Evolutionary conservation across 2,329 filamentous ascomycete genomes (phyloP).

Genomic region (Fusarium coffeatum): DNA sequence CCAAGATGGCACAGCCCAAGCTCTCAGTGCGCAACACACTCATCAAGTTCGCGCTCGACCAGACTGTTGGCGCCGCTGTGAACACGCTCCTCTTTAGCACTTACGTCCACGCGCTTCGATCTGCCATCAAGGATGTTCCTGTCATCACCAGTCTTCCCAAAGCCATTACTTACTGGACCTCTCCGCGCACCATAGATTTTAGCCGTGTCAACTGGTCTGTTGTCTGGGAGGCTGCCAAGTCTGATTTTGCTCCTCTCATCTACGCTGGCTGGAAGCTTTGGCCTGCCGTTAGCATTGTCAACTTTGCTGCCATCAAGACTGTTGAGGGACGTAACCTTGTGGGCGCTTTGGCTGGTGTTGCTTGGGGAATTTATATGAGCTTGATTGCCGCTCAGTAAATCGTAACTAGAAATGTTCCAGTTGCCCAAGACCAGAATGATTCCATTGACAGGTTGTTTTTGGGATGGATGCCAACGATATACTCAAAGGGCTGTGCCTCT

Average conservation of each 20-base stretch:
- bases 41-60: conserved; percentile 75
- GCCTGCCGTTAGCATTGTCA: conserved; percentile 75
- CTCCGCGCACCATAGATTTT: conserved; percentile 58
- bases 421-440: neutral
- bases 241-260: conserved; percentile 74
- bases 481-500: neutral
- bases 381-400: conserved; percentile 60
- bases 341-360: conserved; percentile 76
- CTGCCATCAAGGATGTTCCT: conserved; percentile 59
- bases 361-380: conserved; percentile 81
- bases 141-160: conserved; percentile 53
- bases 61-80: conserved; percentile 71
- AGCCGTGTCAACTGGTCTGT: conserved; percentile 57
- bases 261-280: conserved; percentile 76
- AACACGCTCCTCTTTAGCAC: conserved; percentile 74
- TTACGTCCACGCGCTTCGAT: conserved; percentile 68
- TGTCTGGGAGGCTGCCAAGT: conserved; percentile 57
- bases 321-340: conserved; percentile 77
- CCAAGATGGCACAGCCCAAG: conserved; percentile 50
- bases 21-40: conserved; percentile 72
- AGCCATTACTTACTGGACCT: conserved; percentile 52
- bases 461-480: neutral
- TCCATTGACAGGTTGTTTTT: neutral
- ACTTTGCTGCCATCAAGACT: conserved; percentile 76
- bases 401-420: neutral